Conservation (phyloP, 2,329 filamentous ascomycete species). For the Xylariaceae sp. region DNA sequence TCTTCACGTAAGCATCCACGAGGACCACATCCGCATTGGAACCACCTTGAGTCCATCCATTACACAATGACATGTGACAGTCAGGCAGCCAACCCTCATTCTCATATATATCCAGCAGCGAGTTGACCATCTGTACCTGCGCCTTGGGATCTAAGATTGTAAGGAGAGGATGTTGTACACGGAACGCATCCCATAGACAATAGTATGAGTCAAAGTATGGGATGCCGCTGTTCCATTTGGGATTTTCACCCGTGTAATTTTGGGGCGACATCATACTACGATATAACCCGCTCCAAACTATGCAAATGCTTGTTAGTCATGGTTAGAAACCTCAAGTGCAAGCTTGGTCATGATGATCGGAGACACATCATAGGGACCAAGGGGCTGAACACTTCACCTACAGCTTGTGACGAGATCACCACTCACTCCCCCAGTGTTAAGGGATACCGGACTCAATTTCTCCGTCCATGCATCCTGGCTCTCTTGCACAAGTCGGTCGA, state of each 20-base stretch:
- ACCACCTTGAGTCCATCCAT: slow-evolving; percentile 62
- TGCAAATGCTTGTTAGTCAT: neutral
- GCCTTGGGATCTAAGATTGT: slow-evolving; percentile 57
- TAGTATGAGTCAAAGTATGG: slow-evolving; percentile 57
- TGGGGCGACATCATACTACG: slow-evolving; percentile 58
- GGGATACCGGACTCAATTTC: slow-evolving; percentile 49
- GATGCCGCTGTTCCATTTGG: slow-evolving; percentile 53
- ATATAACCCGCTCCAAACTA: slow-evolving; percentile 56
- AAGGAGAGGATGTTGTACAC: slow-evolving; percentile 57
- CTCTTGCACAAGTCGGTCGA: slow-evolving; percentile 44
- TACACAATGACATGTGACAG: slow-evolving; percentile 62
- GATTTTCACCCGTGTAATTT: slow-evolving; percentile 62
- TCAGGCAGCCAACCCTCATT: slow-evolving; percentile 63
- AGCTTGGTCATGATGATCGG: neutral
- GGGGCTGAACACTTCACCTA: slow-evolving; percentile 2
- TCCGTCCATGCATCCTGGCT: slow-evolving; percentile 51
- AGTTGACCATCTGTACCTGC: slow-evolving; percentile 56
- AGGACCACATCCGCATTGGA: slow-evolving; percentile 62
- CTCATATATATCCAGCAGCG: slow-evolving; percentile 58
- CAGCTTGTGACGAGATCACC: slow-evolving; percentile 47
- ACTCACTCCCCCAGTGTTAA: slow-evolving; percentile 45
- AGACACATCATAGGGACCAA: neutral
- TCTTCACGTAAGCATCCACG: slow-evolving; percentile 58
- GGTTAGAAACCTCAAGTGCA: neutral
- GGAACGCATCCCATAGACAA: slow-evolving; percentile 59